A percentile compares a stretch with the other conserved stretches of the same genome.
phyloP scores from a whole-genome alignment of 148 eudicot genomes.

The Chenopodium berlandieri region DNA sequence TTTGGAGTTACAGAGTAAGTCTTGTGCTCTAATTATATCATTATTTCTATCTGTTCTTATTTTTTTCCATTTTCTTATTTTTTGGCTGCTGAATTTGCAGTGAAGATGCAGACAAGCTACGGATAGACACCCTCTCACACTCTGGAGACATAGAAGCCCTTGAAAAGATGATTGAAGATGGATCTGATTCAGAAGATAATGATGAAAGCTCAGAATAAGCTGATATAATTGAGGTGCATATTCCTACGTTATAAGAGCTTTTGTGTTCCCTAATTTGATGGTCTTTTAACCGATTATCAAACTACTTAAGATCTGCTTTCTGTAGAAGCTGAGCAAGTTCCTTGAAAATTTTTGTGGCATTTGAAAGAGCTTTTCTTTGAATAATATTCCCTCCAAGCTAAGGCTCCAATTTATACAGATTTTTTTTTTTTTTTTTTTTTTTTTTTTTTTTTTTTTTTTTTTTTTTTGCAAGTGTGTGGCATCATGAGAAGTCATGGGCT shows the following conservation, averaged over 20 bases:
- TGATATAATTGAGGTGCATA: neutral
- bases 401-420: neutral
- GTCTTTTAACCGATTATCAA: neutral
- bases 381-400: neutral
- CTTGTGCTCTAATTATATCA: slow-evolving; percentile 20
- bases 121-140: slow-evolving; percentile 61
- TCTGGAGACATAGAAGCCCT: slow-evolving; percentile 72
- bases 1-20: slow-evolving; percentile 96
- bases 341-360: neutral
- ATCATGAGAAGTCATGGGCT: neutral
- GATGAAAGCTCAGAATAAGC: slow-evolving; percentile 24
- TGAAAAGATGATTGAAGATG: slow-evolving; percentile 66
- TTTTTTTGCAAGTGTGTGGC: neutral
- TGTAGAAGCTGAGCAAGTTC: neutral
- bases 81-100: slow-evolving; percentile 33
- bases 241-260: neutral
- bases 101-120: slow-evolving; percentile 83
- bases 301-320: neutral
- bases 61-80: neutral
- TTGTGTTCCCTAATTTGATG: neutral
- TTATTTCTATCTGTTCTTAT: neutral
- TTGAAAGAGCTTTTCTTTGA: neutral
- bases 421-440: neutral
- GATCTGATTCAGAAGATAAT: slow-evolving; percentile 45
- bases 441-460: too few species aligned